Base-by-base conservation (phyloP, 1,139 yeast species). In the Dujonia santamariae region DNA sequence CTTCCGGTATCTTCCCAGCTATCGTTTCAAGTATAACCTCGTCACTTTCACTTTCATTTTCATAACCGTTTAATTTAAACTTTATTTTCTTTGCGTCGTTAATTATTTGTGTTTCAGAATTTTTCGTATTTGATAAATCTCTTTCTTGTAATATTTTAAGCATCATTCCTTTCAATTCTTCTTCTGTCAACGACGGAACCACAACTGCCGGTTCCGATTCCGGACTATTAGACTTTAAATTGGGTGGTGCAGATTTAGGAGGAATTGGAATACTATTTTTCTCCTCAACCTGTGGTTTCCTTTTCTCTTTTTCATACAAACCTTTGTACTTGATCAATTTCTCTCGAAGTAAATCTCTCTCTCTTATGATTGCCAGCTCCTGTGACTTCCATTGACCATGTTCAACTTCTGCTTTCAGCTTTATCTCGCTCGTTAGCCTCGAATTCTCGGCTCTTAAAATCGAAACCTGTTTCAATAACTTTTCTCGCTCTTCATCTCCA, bases 291-390 rank as follows among this genome's bases (percentile, higher is more conserved):
- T 39, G 28, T 30, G 42, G 38, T 29, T 33, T 29, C 19, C 35
- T 32, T 14, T 38, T 36, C 4, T 24, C 15, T 12, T 47, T 50
- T 3, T 56, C 63, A 28, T 62, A 59, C 25, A 63, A 47, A 6
- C 40, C 45, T 43, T 61, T 62, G 36, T 64, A 64, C 46, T 64
- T 64, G 29, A 52, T 49, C 36, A 64, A 52, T 39, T 64, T 64
- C 16, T 51, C 53, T 19, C 69, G 46, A 26, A 65, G 50, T 20
- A 63, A 47, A 11, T 45, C 55, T 34, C 59, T 62, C 37, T 63
- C 68, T 17, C 13, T 26, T 7, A n/a, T 11, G 11, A 3, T 14
- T 17, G 9, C 24, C 15, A 26, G 25, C 20, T 21, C 19, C 27
- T 41, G 42, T 16, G 48, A 33, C 19, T 35, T 31, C 15, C 41